Evolutionary conservation across 148 eudicot genomes (phyloP).

Genomic region (Rhododendron simsii): DNA sequence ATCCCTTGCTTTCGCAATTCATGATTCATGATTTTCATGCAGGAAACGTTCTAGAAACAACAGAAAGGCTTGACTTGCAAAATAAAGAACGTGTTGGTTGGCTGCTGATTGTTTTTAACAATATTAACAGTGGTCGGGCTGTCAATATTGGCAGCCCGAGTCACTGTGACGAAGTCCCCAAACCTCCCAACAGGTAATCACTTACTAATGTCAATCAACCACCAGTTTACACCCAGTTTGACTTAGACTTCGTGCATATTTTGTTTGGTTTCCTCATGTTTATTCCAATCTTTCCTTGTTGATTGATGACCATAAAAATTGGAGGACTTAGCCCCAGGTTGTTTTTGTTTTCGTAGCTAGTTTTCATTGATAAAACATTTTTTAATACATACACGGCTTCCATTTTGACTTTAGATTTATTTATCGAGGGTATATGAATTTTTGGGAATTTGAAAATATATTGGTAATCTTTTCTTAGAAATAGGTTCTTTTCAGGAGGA

Average conservation of each 20-base stretch:
- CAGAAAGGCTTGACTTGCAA: neutral
- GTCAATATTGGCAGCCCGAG: constrained; percentile 56
- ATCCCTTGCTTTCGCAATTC: neutral
- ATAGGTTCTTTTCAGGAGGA: neutral
- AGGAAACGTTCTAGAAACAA: neutral
- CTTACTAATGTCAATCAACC: constrained; percentile 3
- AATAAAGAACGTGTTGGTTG: neutral
- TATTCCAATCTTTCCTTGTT: neutral
- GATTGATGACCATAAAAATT: neutral
- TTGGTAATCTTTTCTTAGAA: neutral
- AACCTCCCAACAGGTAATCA: constrained; percentile 14
- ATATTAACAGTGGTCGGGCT: constrained; percentile 33
- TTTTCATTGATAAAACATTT: neutral
- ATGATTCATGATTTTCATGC: neutral
- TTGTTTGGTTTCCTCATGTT: constrained; percentile 5
- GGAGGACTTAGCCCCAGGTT: neutral
- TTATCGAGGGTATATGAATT: neutral
- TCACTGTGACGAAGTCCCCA: constrained; percentile 14
- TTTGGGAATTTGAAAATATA: neutral
- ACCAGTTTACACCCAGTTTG: constrained; percentile 1
- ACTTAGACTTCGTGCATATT: constrained; percentile 10
- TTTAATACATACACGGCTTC: neutral
- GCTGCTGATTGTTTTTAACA: constrained; percentile 1
- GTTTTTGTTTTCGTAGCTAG: neutral
- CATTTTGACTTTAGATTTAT: neutral